Base-by-base conservation (phyloP, 2,329 filamentous ascomycete species). In the Stachybotrys elegans region DNA sequence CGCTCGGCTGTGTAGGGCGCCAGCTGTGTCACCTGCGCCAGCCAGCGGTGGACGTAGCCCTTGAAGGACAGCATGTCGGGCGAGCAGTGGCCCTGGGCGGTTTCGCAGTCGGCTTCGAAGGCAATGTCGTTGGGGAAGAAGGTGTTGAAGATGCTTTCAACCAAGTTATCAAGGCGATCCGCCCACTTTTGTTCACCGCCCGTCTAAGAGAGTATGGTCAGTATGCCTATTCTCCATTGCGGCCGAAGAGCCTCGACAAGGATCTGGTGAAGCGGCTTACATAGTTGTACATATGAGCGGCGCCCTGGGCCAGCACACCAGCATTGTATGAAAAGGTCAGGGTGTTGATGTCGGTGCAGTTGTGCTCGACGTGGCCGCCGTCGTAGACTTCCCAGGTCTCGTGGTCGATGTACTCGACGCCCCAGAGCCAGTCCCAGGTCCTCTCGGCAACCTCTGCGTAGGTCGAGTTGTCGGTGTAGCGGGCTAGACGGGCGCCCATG, bases 41-140 rank as follows among this genome's bases (percentile, higher is more conserved):
- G 68, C 80, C 83, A 86, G 32, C 81, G 76, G 52, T 81, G 73
- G 16, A 87, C 69, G 46, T 83, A 82, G 31, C 83, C 84, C 63
- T 88, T 88, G 75, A 85, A 90, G 2, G 79, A 79, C 47, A 79
- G 64, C 71, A 89, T 86, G 55, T 92, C 88, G 39, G 77, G 72
- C 46, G 83, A 83, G 69, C 88, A 92, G 17, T 67, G 73, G 19
- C 57, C 65, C 3, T 72, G 66, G 22, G 59, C 54, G 25, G 57
- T 54, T 52, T 89, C 85, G 65, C 87, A 92, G 12, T 80, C 70
- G 3, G 78, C 65, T 61, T 92, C 87, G 44, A 69, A 79, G 53
- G 86, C 80, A 51, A 84, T 70, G 34, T 73, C 73, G 13, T 78
- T 63, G 34, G 70, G 69, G 65, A 79, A 80, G 63, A 81, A 81